Evolutionary conservation across 2,329 filamentous ascomycete genomes (phyloP).

Genomic region (Rutstroemia sp.): DNA sequence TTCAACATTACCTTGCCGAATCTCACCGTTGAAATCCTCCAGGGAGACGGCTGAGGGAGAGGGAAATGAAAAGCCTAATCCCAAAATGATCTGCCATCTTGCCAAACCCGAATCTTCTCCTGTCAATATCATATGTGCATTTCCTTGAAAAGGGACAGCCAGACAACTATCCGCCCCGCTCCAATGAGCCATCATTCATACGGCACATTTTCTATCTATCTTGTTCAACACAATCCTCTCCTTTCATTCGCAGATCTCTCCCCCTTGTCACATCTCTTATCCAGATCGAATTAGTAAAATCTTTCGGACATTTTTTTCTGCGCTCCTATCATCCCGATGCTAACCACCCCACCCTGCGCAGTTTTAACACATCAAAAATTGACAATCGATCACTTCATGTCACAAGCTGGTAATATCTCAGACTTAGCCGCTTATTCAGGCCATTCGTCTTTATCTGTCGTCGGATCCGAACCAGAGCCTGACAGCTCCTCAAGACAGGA

Average conservation of each 20-base stretch:
- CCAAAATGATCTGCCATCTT: background rate
- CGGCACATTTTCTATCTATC: background rate
- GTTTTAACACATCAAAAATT: slow-evolving; percentile 23
- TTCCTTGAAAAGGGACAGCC: background rate
- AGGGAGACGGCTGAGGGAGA: background rate
- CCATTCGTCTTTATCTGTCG: slow-evolving; percentile 27
- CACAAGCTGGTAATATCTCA: slow-evolving; percentile 31
- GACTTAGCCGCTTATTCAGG: slow-evolving; percentile 27
- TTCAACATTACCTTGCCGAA: background rate
- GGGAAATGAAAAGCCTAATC: background rate
- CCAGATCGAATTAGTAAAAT: background rate
- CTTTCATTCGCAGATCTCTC: background rate
- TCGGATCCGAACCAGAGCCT: slow-evolving; percentile 29
- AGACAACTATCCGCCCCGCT: background rate
- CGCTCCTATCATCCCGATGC: slow-evolving; percentile 6
- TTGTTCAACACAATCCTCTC: background rate
- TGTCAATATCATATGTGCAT: background rate
- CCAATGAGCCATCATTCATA: background rate
- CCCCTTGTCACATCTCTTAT: background rate
- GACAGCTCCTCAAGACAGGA: slow-evolving; percentile 30
- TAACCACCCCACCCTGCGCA: slow-evolving; percentile 16
- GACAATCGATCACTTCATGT: slow-evolving; percentile 29
- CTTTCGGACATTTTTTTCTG: background rate
- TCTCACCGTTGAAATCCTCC: background rate
- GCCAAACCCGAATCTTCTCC: background rate